These are phyloP conservation scores for Vitis hybrid DNA, from an alignment of 177 flowering plant genomes.

Conservation along the genomic window DNA sequence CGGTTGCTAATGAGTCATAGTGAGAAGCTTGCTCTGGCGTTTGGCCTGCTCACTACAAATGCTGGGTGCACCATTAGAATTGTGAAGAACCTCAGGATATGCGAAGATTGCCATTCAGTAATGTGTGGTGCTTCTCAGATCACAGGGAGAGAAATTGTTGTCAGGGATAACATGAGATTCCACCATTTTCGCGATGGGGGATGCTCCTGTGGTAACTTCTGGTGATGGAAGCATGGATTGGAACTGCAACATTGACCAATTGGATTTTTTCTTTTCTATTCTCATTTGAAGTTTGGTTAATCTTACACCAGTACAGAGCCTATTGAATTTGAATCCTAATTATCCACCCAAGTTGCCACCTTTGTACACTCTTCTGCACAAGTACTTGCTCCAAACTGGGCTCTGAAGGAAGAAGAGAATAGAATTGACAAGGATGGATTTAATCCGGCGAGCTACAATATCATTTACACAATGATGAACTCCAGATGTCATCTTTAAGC, in stretches of 20 bases:
- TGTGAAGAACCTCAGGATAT: slow-evolving; percentile 60
- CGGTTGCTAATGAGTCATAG: slow-evolving; percentile 44
- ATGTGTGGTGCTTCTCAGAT: slow-evolving; percentile 56
- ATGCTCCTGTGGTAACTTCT: slow-evolving; percentile 64
- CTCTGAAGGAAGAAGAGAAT: too few relatives aligned
- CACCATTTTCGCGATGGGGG: slow-evolving; percentile 53
- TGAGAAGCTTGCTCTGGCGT: slow-evolving; percentile 67
- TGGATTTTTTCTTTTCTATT: too few relatives aligned
- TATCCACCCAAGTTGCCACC: too few relatives aligned
- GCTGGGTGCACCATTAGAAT: slow-evolving; percentile 38
- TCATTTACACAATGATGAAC: too few relatives aligned
- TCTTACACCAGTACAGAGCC: too few relatives aligned
- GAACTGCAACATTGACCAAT: neutral
- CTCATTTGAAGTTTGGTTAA: too few relatives aligned
- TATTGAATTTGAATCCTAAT: too few relatives aligned
- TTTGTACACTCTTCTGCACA: too few relatives aligned
- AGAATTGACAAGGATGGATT: too few relatives aligned
- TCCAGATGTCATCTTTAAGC: too few relatives aligned
- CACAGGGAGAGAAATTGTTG: slow-evolving; percentile 48
- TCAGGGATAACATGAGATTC: slow-evolving; percentile 67
- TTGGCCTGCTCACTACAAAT: slow-evolving; percentile 35
- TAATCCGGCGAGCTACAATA: too few relatives aligned
- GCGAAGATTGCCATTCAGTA: slow-evolving; percentile 61
- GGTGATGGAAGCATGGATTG: slow-evolving; percentile 35
- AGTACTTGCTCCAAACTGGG: too few relatives aligned